Conservation (phyloP, 441 rosid species). For the Melastoma candidum region DNA sequence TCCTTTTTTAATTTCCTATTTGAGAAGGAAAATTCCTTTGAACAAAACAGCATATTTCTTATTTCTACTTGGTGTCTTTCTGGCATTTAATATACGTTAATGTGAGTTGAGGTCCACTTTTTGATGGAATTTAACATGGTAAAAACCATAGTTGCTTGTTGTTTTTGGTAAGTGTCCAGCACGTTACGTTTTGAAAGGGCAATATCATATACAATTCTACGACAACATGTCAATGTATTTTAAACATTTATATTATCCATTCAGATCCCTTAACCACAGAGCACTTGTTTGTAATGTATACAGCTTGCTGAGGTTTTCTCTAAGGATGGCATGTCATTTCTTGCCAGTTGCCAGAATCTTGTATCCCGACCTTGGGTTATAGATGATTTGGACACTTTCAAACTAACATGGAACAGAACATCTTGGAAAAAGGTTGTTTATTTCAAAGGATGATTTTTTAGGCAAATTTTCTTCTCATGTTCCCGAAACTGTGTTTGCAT, state of each 20-base stretch:
- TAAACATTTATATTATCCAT: too few relatives aligned
- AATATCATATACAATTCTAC: too few relatives aligned
- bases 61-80: too few relatives aligned
- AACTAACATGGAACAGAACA: constrained; percentile 68
- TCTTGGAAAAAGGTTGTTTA: constrained; percentile 75
- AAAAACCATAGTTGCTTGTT: too few relatives aligned
- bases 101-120: neutral
- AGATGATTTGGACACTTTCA: constrained; percentile 81
- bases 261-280: too few relatives aligned
- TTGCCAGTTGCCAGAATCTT: constrained; percentile 80
- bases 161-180: too few relatives aligned
- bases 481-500: neutral
- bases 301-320: constrained; percentile 94
- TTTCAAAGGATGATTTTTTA: constrained; percentile 1
- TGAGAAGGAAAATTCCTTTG: neutral
- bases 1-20: neutral
- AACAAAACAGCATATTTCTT: too few relatives aligned
- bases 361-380: constrained; percentile 92
- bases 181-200: too few relatives aligned
- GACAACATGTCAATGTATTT: too few relatives aligned
- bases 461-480: constrained; percentile 2
- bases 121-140: constrained; percentile 2
- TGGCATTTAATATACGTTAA: too few relatives aligned
- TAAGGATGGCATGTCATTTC: constrained; percentile 86
- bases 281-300: constrained; percentile 16